Evolutionary conservation across 306 rosid species (phyloP), one percentile per base, ranked within the genome.

Genomic region (Hippophae gyantsensis): DNA sequence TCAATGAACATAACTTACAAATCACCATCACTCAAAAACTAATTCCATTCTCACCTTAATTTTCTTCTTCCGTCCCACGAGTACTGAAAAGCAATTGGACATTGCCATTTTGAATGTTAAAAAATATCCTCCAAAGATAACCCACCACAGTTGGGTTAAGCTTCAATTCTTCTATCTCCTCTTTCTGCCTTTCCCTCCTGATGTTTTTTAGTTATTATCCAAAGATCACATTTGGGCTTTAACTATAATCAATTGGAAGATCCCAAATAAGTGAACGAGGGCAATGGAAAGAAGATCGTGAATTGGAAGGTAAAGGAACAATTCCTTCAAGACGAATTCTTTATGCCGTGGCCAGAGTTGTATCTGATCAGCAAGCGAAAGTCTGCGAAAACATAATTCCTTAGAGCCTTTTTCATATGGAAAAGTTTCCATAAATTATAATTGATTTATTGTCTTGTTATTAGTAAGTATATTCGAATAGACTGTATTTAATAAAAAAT

Each of bases 161-260:
- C 46, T 52, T 0, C 46, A 51, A 9, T 38, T 51, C 3, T 27
- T 12, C 1, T 47, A 42, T 54, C 43, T 55, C 25, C 40, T 56
- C 40, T 55, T 52, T 13, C 42, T n/a, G 52, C 0, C 56, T 68
- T 58, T 66, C 56, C 48, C 43, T 49, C 13, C 18, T 13, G 13
- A 49, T 13, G 53, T 2, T 49, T 18, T n/a, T 12, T 11, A 13
- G 12, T 8, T 52, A 46, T 50, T 58, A 66, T 46, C 8, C 52
- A 10, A 52, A 70, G 42, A 44, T 11, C 46, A 14, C 11, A 11
- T 48, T 13, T 48, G 52, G 32, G 58, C 61, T 49, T 82, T 84
- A 84, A 78, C 97, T 94, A 56, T 90, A 79, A 72, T 90, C 92
- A 66, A 70, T 54, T 10, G 92, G 92, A 63, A 83, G 87, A 42